Conservation (phyloP, 192 early-diverging fungal species). For the Backusella australiensis region DNA sequence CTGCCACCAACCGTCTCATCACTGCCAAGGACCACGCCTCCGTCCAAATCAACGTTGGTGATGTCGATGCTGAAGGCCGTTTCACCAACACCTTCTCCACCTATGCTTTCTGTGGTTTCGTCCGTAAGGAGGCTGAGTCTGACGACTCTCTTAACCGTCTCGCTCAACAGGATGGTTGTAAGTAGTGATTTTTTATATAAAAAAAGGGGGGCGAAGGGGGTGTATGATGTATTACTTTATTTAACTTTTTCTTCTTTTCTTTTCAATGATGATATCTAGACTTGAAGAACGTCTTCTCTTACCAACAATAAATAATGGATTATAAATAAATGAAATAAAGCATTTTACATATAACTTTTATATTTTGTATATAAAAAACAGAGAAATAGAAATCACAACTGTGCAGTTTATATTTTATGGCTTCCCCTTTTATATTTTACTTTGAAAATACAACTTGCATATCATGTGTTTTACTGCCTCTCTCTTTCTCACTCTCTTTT, state of each 20-base stretch:
- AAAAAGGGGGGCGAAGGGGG: not conserved
- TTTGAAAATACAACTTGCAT: constrained; percentile 16
- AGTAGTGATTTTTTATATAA: constrained; percentile 16
- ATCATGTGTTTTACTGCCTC: not conserved
- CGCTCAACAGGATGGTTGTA: constrained; percentile 70
- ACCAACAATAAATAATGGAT: constrained; percentile 47
- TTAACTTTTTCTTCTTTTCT: not conserved
- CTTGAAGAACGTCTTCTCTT: constrained; percentile 62
- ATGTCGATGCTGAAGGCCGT: constrained; percentile 84
- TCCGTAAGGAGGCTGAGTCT: constrained; percentile 86
- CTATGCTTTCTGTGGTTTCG: constrained; percentile 91
- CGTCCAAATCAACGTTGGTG: constrained; percentile 96
- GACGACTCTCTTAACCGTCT: constrained; percentile 98
- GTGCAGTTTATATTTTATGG: not conserved
- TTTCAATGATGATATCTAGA: constrained; percentile 28
- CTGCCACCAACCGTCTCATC: constrained; percentile 97
- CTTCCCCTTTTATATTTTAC: not conserved
- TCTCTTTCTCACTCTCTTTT: not conserved
- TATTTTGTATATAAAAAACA: not conserved
- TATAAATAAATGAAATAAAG: not conserved
- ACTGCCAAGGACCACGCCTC: constrained; percentile 98
- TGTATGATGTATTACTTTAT: not conserved
- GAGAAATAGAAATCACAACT: not conserved
- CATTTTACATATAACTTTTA: not conserved
- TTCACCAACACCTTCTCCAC: constrained; percentile 73